Percentiles rank a stretch among this genome's conserved stretches.
Conservation (phyloP, 148 eudicot species). For the Diospyros lotus region DNA sequence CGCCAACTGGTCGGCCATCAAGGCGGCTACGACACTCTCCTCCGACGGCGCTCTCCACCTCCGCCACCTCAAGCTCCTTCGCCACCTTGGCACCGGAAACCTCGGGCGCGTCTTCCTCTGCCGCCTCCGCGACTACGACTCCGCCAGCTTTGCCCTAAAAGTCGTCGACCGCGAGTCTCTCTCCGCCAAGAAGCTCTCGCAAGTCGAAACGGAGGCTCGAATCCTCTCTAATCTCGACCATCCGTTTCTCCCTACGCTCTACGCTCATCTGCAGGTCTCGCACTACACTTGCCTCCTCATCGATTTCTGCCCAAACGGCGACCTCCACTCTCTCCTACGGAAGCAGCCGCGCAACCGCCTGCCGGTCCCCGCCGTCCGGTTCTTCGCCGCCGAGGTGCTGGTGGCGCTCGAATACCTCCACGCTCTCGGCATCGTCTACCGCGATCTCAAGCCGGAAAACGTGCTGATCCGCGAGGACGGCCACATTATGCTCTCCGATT, state of each 20-base stretch:
- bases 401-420: conserved; percentile 73
- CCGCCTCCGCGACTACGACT: conserved; percentile 58
- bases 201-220: conserved; percentile 55
- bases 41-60: conserved; percentile 60
- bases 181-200: conserved; percentile 47
- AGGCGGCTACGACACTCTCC: conserved; percentile 54
- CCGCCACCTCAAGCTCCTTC: conserved; percentile 66
- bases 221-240: conserved; percentile 65
- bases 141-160: conserved; percentile 64
- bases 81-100: conserved; percentile 70
- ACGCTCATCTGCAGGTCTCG: conserved; percentile 72
- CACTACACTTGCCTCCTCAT: conserved; percentile 76
- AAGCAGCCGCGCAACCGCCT: conserved; percentile 47
- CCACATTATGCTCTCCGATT: conserved; percentile 74
- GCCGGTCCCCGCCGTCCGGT: conserved; percentile 48
- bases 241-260: conserved; percentile 79
- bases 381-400: conserved; percentile 63
- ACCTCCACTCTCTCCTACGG: conserved; percentile 55
- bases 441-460: conserved; percentile 76
- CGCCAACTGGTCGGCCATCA: conserved; percentile 63
- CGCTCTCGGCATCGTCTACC: conserved; percentile 58
- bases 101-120: conserved; percentile 82
- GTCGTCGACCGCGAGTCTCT: conserved; percentile 66
- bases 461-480: conserved; percentile 58
- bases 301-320: conserved; percentile 75